Percentiles rank a stretch among this genome's conserved stretches.
phyloP scores from a whole-genome alignment of 2,329 filamentous ascomycete genomes.

The Chaetomium globosum region DNA sequence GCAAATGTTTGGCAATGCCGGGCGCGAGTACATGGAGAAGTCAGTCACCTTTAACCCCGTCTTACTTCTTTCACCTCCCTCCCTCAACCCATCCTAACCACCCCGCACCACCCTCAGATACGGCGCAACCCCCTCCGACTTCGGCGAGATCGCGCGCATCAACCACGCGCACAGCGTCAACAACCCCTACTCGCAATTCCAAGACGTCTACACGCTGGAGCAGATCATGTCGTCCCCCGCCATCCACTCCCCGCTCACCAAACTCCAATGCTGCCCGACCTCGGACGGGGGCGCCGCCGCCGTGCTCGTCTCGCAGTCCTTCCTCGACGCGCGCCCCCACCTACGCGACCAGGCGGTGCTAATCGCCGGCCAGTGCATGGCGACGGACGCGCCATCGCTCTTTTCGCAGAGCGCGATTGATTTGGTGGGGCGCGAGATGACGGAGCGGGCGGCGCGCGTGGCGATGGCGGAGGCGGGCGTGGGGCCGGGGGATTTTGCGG shows the following conservation, averaged over 20 bases:
- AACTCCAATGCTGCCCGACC: slow-evolving; percentile 97
- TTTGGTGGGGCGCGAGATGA: slow-evolving; percentile 88
- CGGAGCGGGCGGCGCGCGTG: slow-evolving; percentile 64
- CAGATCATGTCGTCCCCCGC: slow-evolving; percentile 75
- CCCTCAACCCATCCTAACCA: slow-evolving; percentile 19
- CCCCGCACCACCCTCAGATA: slow-evolving; percentile 61
- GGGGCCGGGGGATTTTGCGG: slow-evolving; percentile 69
- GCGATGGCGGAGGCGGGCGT: slow-evolving; percentile 76
- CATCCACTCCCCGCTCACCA: slow-evolving; percentile 87
- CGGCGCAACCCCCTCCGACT: slow-evolving; percentile 81
- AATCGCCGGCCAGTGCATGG: slow-evolving; percentile 83
- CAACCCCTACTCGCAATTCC: slow-evolving; percentile 96
- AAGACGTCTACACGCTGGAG: slow-evolving; percentile 83
- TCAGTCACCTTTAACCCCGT: slow-evolving; percentile 40
- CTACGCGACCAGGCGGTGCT: slow-evolving; percentile 80
- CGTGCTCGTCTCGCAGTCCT: slow-evolving; percentile 83
- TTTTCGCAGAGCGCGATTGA: slow-evolving; percentile 84
- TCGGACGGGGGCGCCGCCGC: slow-evolving; percentile 90
- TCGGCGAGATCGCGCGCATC: slow-evolving; percentile 89
- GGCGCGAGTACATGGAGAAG: slow-evolving; percentile 93
- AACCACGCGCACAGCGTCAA: slow-evolving; percentile 86
- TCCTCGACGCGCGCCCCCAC: slow-evolving; percentile 82
- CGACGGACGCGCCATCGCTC: slow-evolving; percentile 79
- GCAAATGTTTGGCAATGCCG: slow-evolving; percentile 95
- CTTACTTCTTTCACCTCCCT: neutral